phyloP scores from a whole-genome alignment of 2,329 filamentous ascomycete species.

The Colletotrichum sp. region DNA sequence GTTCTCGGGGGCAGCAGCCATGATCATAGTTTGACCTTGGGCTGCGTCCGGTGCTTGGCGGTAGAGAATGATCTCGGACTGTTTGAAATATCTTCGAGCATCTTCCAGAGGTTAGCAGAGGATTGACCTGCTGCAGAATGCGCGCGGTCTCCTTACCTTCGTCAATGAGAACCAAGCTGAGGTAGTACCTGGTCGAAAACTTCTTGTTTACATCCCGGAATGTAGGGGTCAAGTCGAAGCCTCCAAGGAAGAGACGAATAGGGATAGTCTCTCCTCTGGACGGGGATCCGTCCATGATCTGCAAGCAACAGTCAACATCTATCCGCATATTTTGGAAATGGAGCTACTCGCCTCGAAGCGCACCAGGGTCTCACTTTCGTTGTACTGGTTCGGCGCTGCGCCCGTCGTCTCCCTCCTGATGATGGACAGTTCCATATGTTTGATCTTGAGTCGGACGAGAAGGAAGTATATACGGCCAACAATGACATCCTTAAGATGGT shows the following conservation, averaged over 20 bases:
- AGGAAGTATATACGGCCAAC: constrained; percentile 98
- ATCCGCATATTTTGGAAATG: background rate
- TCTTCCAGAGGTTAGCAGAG: constrained; percentile 58
- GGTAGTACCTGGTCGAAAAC: constrained; percentile 97
- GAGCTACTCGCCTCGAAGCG: constrained; percentile 77
- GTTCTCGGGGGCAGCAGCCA: constrained; percentile 50
- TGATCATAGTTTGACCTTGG: constrained; percentile 38
- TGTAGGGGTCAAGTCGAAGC: constrained; percentile 96
- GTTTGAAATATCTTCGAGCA: constrained; percentile 97
- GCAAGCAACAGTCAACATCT: background rate
- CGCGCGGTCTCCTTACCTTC: constrained; percentile 65
- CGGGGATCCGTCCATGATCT: constrained; percentile 99
- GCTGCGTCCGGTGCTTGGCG: constrained; percentile 73
- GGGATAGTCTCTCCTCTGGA: constrained; percentile 94
- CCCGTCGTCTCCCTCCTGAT: constrained; percentile 97
- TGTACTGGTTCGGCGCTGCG: constrained; percentile 97
- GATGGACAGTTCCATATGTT: constrained; percentile 99
- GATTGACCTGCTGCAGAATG: background rate
- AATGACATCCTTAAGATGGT: constrained; percentile 98
- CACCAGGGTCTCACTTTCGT: constrained; percentile 97
- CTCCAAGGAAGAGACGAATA: constrained; percentile 94
- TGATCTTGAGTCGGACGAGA: constrained; percentile 96
- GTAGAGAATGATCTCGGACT: constrained; percentile 97
- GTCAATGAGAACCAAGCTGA: constrained; percentile 93
- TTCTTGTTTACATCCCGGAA: constrained; percentile 99